phyloP scores from a whole-genome alignment of 2,329 filamentous ascomycete genomes.

The Tolypocladium capitatum region DNA sequence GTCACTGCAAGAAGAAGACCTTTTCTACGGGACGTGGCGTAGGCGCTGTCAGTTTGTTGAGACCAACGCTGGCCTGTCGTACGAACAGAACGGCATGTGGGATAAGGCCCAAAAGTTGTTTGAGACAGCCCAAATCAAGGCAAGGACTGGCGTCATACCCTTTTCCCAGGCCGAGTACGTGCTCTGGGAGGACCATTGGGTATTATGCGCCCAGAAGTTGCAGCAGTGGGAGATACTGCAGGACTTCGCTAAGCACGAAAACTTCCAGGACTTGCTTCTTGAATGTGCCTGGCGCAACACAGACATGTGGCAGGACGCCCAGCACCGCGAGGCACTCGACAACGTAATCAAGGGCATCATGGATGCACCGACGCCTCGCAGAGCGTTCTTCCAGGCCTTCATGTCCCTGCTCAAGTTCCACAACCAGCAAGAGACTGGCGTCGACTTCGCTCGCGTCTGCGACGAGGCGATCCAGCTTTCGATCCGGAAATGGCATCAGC shows the following conservation, averaged over 20 bases:
- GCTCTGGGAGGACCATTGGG: constrained; percentile 99
- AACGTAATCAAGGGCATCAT: constrained; percentile 93
- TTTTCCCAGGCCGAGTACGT: constrained; percentile 97
- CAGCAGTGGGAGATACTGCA: constrained; percentile 98
- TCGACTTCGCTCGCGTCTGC: constrained; percentile 79
- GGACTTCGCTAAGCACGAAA: constrained; percentile 97
- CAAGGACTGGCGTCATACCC: constrained; percentile 85
- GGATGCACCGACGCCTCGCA: constrained; percentile 85
- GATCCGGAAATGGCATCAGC: constrained; percentile 96
- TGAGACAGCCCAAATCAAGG: constrained; percentile 93
- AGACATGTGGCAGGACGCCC: constrained; percentile 82
- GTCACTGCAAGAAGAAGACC: constrained; percentile 81
- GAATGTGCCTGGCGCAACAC: constrained; percentile 94
- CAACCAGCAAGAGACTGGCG: constrained; percentile 64
- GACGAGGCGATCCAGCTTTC: constrained; percentile 96
- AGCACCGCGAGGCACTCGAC: constrained; percentile 80
- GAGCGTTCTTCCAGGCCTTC: constrained; percentile 97
- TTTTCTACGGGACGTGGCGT: constrained; percentile 96
- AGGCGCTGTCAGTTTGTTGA: constrained; percentile 92
- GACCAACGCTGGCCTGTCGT: constrained; percentile 91
- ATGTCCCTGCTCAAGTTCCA: constrained; percentile 93
- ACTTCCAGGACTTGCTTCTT: constrained; percentile 88
- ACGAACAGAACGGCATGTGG: constrained; percentile 99
- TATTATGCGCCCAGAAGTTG: constrained; percentile 91
- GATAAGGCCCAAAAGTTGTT: constrained; percentile 97